Evolutionary conservation across 2,329 filamentous ascomycete genomes (phyloP).

Genomic region (Ascochyta viciae-villosae): DNA sequence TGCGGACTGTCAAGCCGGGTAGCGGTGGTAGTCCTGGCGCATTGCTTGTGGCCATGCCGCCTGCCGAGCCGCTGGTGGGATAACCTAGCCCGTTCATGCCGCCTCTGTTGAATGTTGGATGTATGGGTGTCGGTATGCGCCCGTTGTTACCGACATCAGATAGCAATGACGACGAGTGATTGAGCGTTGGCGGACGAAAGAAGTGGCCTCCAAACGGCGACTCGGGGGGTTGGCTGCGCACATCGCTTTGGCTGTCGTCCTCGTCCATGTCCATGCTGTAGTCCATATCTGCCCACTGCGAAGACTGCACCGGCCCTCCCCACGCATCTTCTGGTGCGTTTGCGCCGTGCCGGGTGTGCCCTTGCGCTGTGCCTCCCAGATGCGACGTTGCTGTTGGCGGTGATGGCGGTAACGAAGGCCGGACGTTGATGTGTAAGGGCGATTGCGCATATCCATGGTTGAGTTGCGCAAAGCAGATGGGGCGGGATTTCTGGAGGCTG

Average conservation of each 20-base stretch:
- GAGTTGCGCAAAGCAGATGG: constrained; percentile 28
- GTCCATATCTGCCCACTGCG: constrained; percentile 33
- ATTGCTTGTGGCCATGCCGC: constrained; percentile 27
- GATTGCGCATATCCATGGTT: constrained; percentile 27
- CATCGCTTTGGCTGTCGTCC: constrained; percentile 41
- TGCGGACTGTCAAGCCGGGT: constrained; percentile 30
- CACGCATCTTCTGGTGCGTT: constrained; percentile 2
- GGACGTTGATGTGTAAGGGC: constrained; percentile 29
- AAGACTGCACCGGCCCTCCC: constrained; percentile 28
- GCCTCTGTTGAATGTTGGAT: constrained; percentile 44
- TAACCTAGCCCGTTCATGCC: constrained; percentile 38
- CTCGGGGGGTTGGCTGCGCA: constrained; percentile 45
- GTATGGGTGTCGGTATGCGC: constrained; percentile 52
- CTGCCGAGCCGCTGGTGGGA: constrained; percentile 39
- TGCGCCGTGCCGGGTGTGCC: constrained; percentile 23
- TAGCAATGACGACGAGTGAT: constrained; percentile 37
- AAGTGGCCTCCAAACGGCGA: constrained; percentile 42
- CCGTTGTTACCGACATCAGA: constrained; percentile 27
- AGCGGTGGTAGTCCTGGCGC: constrained; percentile 15
- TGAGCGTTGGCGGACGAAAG: constrained; percentile 45
- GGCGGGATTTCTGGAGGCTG: constrained; percentile 38
- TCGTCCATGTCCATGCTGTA: constrained; percentile 50
- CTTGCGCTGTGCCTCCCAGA: constrained; percentile 40
- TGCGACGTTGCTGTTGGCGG: constrained; percentile 36
- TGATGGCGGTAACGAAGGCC: constrained; percentile 35